A percentile compares a stretch with the other conserved stretches of the same genome.
phyloP scores from a whole-genome alignment of 2,329 filamentous ascomycete species.

The Colletotrichum sp. region DNA sequence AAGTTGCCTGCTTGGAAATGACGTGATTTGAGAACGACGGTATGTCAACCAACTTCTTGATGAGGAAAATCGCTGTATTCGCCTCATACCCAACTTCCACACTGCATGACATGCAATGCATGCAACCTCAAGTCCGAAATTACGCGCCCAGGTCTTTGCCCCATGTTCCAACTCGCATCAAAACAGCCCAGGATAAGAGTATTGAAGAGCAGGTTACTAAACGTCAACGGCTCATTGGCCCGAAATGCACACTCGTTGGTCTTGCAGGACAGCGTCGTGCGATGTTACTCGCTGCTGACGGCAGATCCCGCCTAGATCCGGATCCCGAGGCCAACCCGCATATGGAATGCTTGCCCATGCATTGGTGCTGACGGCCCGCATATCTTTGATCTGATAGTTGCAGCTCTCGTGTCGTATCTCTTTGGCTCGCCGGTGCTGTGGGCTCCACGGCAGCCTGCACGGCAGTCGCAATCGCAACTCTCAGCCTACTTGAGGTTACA shows the following conservation, averaged over 20 bases:
- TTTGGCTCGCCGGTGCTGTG: neutral
- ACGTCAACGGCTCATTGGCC: neutral
- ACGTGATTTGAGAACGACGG: neutral
- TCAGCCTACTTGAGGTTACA: neutral
- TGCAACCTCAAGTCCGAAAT: neutral
- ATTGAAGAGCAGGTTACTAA: neutral
- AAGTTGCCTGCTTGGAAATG: neutral
- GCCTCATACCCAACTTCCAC: neutral
- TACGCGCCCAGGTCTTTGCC: neutral
- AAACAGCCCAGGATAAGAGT: neutral
- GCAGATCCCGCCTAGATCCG: neutral
- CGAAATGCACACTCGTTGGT: neutral
- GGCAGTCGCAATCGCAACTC: neutral
- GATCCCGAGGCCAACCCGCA: neutral
- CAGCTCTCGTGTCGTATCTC: neutral
- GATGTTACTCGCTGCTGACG: neutral
- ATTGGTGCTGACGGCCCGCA: neutral
- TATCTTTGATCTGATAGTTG: neutral
- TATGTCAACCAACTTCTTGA: neutral
- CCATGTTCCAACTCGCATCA: neutral
- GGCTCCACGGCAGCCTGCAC: neutral
- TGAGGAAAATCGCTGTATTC: neutral
- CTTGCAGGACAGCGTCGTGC: neutral
- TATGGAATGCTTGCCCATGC: neutral
- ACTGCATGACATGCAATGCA: neutral